phyloP scores from a whole-genome alignment of 2,329 filamentous ascomycete genomes.

The Cercospora beticola region DNA sequence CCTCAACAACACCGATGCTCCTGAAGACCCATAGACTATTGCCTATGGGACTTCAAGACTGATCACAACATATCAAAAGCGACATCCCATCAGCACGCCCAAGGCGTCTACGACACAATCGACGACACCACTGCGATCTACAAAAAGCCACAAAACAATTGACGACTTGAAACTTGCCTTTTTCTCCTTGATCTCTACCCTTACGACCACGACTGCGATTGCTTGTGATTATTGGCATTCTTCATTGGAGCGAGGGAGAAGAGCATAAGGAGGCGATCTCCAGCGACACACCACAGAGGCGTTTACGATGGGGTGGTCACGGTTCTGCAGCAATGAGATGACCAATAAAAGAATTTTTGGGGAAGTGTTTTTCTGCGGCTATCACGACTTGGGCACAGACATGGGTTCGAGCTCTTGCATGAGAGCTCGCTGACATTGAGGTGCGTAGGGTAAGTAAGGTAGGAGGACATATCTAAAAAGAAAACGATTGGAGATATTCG shows the following conservation, averaged over 20 bases:
- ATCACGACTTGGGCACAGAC: not conserved
- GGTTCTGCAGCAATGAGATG: not conserved
- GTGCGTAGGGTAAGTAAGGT: not conserved
- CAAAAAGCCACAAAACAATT: not conserved
- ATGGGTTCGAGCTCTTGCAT: not conserved
- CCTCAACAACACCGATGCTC: conserved; percentile 17
- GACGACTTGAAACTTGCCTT: not conserved
- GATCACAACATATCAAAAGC: not conserved
- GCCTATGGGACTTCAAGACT: not conserved
- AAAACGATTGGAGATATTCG: not conserved
- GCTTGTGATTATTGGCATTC: not conserved
- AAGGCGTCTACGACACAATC: not conserved
- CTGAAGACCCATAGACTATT: conserved; percentile 1
- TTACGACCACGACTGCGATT: not conserved
- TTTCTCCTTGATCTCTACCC: not conserved
- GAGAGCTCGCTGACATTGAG: not conserved
- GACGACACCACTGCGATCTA: not conserved
- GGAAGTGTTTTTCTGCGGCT: not conserved
- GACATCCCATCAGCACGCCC: not conserved
- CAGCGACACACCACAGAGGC: not conserved
- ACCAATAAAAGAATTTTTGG: not conserved
- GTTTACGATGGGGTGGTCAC: not conserved
- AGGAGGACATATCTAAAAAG: not conserved
- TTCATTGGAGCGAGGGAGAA: not conserved
- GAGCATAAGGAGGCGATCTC: not conserved